A percentile compares a stretch with the other conserved stretches of the same genome.
Evolutionary conservation across 2,329 filamentous ascomycete species (phyloP).

Genomic region (Volutella citrinella): DNA sequence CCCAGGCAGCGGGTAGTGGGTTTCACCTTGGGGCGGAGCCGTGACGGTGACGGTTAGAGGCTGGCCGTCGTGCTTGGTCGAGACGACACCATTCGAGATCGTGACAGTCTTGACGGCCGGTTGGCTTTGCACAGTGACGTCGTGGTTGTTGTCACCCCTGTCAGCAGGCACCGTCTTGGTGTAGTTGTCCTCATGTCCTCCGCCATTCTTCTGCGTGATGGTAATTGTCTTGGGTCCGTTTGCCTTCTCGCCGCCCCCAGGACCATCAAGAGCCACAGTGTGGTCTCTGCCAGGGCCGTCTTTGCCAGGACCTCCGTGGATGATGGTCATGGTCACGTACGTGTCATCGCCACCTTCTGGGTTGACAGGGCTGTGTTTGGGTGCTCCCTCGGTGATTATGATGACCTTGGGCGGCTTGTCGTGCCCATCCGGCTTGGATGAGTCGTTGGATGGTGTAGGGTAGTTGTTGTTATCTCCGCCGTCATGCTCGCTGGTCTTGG

Average conservation of each 20-base stretch:
- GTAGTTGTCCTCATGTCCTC: too few relatives aligned
- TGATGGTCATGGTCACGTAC: not conserved
- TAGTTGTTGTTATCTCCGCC: slow-evolving; percentile 10
- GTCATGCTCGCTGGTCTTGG: slow-evolving; percentile 9
- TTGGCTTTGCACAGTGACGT: not conserved
- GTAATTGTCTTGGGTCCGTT: not conserved
- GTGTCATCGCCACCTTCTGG: slow-evolving; percentile 4
- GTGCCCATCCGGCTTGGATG: not conserved
- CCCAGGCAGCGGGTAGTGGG: slow-evolving; percentile 22
- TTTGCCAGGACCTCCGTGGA: not conserved
- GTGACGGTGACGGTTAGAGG: slow-evolving; percentile 21
- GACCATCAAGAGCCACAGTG: not conserved
- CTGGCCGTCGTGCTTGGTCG: slow-evolving; percentile 12
- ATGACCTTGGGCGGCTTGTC: not conserved
- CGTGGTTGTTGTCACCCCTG: slow-evolving; percentile 9
- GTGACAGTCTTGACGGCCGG: slow-evolving; percentile 14
- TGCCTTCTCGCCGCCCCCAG: not conserved
- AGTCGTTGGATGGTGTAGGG: not conserved
- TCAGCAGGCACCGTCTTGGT: not conserved
- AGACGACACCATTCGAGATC: not conserved
- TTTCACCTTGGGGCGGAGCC: slow-evolving; percentile 15
- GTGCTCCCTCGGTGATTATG: not conserved
- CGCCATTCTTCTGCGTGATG: not conserved
- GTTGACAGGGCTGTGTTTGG: not conserved
- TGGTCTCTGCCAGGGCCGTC: not conserved